Evolutionary conservation across 345 rosid genomes (phyloP).

Genomic region (Psidium friedrichsthalianum): DNA sequence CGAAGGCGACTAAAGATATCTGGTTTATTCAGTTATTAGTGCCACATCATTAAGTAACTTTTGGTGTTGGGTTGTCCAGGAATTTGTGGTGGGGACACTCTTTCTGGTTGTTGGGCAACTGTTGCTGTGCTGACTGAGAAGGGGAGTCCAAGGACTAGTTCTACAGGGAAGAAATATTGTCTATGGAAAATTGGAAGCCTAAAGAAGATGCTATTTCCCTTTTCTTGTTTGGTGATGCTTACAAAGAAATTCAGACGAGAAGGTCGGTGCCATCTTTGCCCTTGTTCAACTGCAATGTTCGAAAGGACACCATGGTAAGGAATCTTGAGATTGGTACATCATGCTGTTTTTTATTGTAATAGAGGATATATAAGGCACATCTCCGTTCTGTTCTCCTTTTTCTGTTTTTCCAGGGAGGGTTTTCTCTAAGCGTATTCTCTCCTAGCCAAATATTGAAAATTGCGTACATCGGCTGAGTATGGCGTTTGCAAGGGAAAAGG

Average conservation of each 20-base stretch:
- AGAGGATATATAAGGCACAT: neutral
- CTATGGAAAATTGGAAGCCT: slow-evolving; percentile 71
- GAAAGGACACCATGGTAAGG: slow-evolving; percentile 49
- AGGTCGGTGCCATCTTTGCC: slow-evolving; percentile 68
- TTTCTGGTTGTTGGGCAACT: slow-evolving; percentile 88
- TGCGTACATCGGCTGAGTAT: slow-evolving; percentile 72
- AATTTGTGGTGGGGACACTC: slow-evolving; percentile 73
- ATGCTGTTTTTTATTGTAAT: neutral
- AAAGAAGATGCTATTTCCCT: slow-evolving; percentile 52
- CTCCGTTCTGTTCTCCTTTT: neutral
- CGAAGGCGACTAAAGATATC: neutral
- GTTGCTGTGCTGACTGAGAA: slow-evolving; percentile 75
- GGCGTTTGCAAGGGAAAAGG: slow-evolving; percentile 75
- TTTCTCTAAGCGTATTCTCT: slow-evolving; percentile 60
- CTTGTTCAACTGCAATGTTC: slow-evolving; percentile 55
- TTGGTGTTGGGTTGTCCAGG: slow-evolving; percentile 21
- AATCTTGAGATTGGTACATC: neutral
- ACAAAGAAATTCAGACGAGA: slow-evolving; percentile 39
- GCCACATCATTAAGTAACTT: neutral
- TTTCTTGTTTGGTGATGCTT: slow-evolving; percentile 89
- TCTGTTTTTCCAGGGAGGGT: slow-evolving; percentile 47
- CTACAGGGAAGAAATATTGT: slow-evolving; percentile 57
- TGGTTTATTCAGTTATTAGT: neutral
- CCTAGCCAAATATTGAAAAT: slow-evolving; percentile 62
- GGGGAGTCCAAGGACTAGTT: slow-evolving; percentile 64